phyloP scores from a whole-genome alignment of 176 grass and related monocot species.

The Triticum dicoccoides region DNA sequence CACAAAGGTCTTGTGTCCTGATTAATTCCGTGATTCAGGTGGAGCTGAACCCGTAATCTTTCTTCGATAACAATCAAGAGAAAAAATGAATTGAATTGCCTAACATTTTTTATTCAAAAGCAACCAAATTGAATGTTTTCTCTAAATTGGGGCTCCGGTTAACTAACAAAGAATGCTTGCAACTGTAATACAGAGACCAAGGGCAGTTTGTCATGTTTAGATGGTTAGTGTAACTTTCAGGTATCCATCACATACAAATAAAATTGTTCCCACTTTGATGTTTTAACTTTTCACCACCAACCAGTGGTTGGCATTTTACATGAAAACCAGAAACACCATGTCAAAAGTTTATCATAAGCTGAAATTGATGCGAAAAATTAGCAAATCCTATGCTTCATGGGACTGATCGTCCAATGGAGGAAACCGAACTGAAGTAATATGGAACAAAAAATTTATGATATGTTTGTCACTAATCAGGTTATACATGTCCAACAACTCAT shows the following conservation, averaged over 20 bases:
- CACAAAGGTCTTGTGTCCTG: neutral
- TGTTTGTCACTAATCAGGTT: neutral
- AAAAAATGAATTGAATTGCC: neutral
- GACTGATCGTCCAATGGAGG: neutral
- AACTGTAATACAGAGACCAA: neutral
- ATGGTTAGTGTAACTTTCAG: neutral
- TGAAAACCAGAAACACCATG: neutral
- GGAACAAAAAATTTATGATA: too few relatives aligned
- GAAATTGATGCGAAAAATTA: neutral
- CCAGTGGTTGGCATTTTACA: neutral
- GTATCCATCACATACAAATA: neutral
- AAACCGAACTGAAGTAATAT: neutral
- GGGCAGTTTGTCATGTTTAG: neutral
- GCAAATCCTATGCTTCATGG: neutral
- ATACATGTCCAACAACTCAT: neutral
- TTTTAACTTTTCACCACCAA: neutral
- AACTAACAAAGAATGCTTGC: neutral
- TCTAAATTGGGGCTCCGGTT: neutral
- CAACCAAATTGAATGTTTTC: neutral
- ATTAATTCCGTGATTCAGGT: neutral
- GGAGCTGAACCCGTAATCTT: neutral
- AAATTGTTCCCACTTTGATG: neutral
- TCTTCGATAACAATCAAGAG: neutral
- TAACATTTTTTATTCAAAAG: neutral
- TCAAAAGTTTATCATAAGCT: neutral